Base-by-base conservation (phyloP, 805 yeast genomes). In the Yarrowia keelungensis region DNA sequence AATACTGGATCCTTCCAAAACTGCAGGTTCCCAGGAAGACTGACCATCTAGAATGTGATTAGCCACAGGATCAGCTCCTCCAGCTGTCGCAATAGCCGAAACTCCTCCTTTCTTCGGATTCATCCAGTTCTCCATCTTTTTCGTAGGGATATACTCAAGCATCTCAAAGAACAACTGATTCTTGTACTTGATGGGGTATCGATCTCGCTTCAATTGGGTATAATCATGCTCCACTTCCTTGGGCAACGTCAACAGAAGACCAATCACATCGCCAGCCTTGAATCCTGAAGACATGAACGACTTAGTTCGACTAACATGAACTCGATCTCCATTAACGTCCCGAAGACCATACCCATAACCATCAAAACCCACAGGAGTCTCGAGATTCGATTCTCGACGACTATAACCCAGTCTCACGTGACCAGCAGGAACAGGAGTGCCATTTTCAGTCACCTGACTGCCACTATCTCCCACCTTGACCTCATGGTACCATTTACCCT, bases 361-460 rank as follows among this genome's bases (percentile, higher is more conserved):
- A 77, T 95, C 98, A 74, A 86, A 91, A 2, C 99, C 99, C 7
- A 93, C 95, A 0, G 99, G 98, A 0, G 97, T 97, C 73, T 94
- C 98, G 53, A 93, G 78, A 62, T 92, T 86, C 1, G 97, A 95
- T 75, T 94, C 98, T 71, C 92, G 83, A 66, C 98, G 81, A 0
- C 89, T 89, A 45, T 94, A 75, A 0, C 99, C 99, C 38, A 93
- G 75, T 38, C 99, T 79, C 1, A 95, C 92, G 76, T 93, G 94
- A 2, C 78, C 77, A 4, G 67, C 67, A 5, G 53, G 59, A 5
- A 22, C 59, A 9, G 59, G 45, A 0, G 59, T 53, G 4, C 59
- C 59, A 15, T 53, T 53, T 16, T 53, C 59, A 4, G 36, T 22
- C 16, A 39, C 69, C 7, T 66, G 43, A 15, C 72, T 73, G 56